Base-by-base conservation (phyloP, 768 basidiomycete species). In the Pisolithus albus region DNA sequence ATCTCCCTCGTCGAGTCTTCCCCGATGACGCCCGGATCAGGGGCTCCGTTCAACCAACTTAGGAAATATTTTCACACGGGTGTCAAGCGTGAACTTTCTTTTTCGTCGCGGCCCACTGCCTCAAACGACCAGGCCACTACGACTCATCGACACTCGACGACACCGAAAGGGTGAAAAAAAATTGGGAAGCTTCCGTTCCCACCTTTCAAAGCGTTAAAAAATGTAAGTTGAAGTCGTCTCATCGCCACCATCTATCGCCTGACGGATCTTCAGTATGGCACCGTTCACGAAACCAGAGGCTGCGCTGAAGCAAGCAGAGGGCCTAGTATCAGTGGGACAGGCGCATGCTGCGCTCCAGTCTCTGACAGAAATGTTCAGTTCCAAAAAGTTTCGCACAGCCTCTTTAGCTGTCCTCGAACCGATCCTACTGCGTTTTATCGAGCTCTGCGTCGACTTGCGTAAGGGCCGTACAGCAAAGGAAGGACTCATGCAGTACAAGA, bases 401-500 rank as follows among this genome's bases (percentile, higher is more conserved):
- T 89, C 94, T 0, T 72, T 97, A 23, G 74, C 82, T 2, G 83
- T 88, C 4, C 81, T 98, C 45, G 95, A 98, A 67, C 96, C 96
- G 48, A 96, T 98, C 69, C 87, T 97, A 79, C 72, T 92, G 58
- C 87, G 92, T 52, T 97, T 95, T 73, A 83, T 98, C 73, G 90
- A 94, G 64, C 87, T 99, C 45, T 98, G 92, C 65, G 92, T 97
- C 54, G 86, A 92, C 55, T 85, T 96, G 79, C 82, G 92, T 58
- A 93, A 94, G 69, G 93, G 93, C 1, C 80, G 92, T 24, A 86
- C 89, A 24, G 94, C 93, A 21, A 93, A 95, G 69, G 92, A 94
- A 64, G 94, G 92, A 21, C 81, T 98, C 45, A 91, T 95, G 84
- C 87, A 92, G 64, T 96, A 91, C 81, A 97, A 96, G 75, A 97